These are phyloP conservation scores for Paracorniculantispora psalliotae DNA, from an alignment of 2,329 filamentous ascomycete species.

Conservation along the genomic window DNA sequence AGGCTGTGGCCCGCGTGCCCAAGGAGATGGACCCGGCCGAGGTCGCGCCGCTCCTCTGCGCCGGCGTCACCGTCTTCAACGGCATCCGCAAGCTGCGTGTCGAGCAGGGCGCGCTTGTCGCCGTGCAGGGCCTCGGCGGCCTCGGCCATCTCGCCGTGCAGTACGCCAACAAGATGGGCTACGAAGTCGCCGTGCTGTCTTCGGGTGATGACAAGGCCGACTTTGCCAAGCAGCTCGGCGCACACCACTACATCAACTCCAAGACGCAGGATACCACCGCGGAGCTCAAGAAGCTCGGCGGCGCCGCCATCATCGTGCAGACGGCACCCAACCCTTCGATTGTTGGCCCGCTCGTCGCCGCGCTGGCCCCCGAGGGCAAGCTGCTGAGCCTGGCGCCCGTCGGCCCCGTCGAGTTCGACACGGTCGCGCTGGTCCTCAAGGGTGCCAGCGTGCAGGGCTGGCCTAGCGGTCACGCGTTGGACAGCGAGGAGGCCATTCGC, in stretches of 20 bases:
- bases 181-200: slow-evolving; percentile 63
- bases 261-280: slow-evolving; percentile 43
- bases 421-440: slow-evolving; percentile 35
- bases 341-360: slow-evolving; percentile 48
- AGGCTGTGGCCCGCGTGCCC: slow-evolving; percentile 56
- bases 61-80: slow-evolving; percentile 61
- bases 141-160: slow-evolving; percentile 74
- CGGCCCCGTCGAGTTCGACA: slow-evolving; percentile 41
- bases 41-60: slow-evolving; percentile 58
- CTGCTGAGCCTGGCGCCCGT: slow-evolving; percentile 54
- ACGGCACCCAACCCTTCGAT: slow-evolving; percentile 58
- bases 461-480: slow-evolving; percentile 57
- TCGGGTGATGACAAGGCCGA: slow-evolving; percentile 61
- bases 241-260: slow-evolving; percentile 45
- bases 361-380: slow-evolving; percentile 51
- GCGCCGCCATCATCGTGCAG: slow-evolving; percentile 56
- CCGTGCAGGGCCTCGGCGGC: slow-evolving; percentile 66
- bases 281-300: slow-evolving; percentile 52
- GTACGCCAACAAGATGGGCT: slow-evolving; percentile 72
- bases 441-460: slow-evolving; percentile 60
- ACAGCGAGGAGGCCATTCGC: slow-evolving; percentile 60
- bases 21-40: slow-evolving; percentile 45
- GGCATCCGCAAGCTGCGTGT: slow-evolving; percentile 50
- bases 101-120: slow-evolving; percentile 48
- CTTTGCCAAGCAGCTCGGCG: slow-evolving; percentile 51